Conservation (phyloP, 305 asterid species). For the Rubia peregrina region DNA sequence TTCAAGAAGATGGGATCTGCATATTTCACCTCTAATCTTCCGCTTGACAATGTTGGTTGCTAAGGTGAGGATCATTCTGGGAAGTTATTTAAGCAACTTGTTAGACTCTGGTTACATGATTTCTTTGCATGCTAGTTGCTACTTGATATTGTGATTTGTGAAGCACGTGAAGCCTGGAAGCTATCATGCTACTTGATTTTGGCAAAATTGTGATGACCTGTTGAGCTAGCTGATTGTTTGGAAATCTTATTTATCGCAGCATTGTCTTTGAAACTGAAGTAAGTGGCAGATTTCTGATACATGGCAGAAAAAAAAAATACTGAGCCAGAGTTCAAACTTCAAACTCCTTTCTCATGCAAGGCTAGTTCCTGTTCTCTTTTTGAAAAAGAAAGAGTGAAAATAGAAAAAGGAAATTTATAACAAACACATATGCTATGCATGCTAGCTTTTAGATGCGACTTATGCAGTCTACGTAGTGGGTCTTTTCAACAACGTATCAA, state of each 20-base stretch:
- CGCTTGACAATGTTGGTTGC: conserved; percentile 54
- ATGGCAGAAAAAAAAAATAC: background rate
- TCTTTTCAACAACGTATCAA: background rate
- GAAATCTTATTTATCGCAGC: background rate
- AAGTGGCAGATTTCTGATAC: background rate
- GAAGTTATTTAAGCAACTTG: background rate
- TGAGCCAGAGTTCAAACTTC: background rate
- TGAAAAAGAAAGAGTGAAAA: background rate
- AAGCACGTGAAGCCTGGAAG: background rate
- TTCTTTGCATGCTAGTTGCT: background rate
- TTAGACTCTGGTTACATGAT: background rate
- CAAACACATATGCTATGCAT: background rate
- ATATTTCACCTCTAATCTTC: conserved; percentile 67
- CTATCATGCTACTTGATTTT: background rate
- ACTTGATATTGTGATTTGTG: background rate
- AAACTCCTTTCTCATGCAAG: background rate
- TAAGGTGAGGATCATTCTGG: conserved; percentile 46
- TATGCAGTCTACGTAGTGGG: background rate
- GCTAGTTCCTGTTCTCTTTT: background rate
- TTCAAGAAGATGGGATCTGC: conserved; percentile 92
- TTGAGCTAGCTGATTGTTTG: background rate
- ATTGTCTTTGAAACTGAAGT: background rate
- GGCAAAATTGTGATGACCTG: background rate
- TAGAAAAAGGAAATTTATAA: background rate
- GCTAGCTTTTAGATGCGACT: background rate